Base-by-base conservation (phyloP, 2,329 filamentous ascomycete genomes). In the Colletotrichum endophyticum region DNA sequence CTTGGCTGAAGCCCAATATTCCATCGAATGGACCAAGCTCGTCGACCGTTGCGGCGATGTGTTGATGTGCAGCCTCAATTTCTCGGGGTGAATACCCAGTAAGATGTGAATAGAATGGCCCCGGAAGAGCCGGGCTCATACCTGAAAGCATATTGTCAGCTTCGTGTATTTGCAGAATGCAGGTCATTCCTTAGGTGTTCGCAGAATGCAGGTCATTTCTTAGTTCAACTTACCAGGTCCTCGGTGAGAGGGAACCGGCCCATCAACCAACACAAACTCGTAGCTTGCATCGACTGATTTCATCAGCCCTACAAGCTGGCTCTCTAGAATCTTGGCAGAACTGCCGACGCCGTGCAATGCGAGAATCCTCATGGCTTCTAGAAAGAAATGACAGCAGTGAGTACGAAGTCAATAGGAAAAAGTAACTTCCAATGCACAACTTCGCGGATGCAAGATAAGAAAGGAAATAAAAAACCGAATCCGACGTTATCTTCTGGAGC, bases 11-110 rank as follows among this genome's bases (percentile, higher is more conserved):
- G n/a, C 79, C 78, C 9, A 81, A 8, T 22, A 78, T 67, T 22
- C 72, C 78, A 49, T 81, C 79, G n/a, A 80, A 80, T 1, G 79
- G 79, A 5, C 79, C 79, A 19, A 79, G 59, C 19, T 74, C 71
- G 16, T 57, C 67, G 15, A 80, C 66, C 2, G 67, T 71, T 7
- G 72, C 12, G 3, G 72, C 72, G 15, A 71, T 59, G 6, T 74
- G 25, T 5, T 74, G 44, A 56, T 74, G 72, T 6, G 72, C 72
- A 2, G 49, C 34, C 6, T 57, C 25, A 8, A 74, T 74, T 13
- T 74, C 72, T 7, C 28, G 8, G 5, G 72, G 67, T 3, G 72
- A 66, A 44, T 74, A 74, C 6, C 72, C 72, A 11, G 49, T 66
- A 8, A 61, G 32, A 6, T 74, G 67, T 15, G 72, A 70, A 6